Percentiles rank a stretch among this genome's conserved stretches.
phyloP scores from a whole-genome alignment of 2,329 filamentous ascomycete genomes.

The Penicillium polonicum region DNA sequence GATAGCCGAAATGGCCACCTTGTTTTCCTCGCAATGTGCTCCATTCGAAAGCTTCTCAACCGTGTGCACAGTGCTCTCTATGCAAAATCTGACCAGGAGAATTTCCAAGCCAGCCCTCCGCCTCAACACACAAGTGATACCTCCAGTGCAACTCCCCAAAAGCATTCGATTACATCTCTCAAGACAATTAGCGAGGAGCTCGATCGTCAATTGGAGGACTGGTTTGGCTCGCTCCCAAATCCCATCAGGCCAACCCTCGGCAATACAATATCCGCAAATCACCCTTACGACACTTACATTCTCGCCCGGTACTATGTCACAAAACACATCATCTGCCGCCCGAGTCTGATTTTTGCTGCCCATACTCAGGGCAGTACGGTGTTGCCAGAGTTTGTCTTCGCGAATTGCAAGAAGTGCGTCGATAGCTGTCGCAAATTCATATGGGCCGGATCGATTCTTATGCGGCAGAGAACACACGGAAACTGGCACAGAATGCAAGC shows the following conservation, averaged over 20 bases:
- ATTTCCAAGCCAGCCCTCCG: background rate
- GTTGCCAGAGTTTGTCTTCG: conserved; percentile 11
- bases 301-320: conserved; percentile 18
- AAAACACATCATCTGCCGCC: conserved; percentile 19
- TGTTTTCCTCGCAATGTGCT: conserved; percentile 22
- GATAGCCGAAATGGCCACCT: conserved; percentile 10
- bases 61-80: conserved; percentile 15
- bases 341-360: conserved; percentile 17
- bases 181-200: conserved; percentile 18
- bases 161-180: conserved; percentile 12
- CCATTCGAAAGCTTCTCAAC: conserved; percentile 18
- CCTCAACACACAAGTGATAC: background rate
- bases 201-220: conserved; percentile 14
- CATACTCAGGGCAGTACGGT: conserved; percentile 1
- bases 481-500: conserved; percentile 18
- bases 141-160: background rate
- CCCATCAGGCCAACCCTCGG: conserved; percentile 16
- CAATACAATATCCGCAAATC: conserved; percentile 1
- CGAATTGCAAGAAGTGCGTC: conserved; percentile 18
- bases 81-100: conserved; percentile 17
- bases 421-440: conserved; percentile 19
- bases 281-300: conserved; percentile 16
- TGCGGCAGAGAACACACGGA: conserved; percentile 14
- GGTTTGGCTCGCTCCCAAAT: conserved; percentile 16
- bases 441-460: conserved; percentile 8